Base-by-base conservation (phyloP, 2,329 filamentous ascomycete species). In the Botryotinia globosa region DNA sequence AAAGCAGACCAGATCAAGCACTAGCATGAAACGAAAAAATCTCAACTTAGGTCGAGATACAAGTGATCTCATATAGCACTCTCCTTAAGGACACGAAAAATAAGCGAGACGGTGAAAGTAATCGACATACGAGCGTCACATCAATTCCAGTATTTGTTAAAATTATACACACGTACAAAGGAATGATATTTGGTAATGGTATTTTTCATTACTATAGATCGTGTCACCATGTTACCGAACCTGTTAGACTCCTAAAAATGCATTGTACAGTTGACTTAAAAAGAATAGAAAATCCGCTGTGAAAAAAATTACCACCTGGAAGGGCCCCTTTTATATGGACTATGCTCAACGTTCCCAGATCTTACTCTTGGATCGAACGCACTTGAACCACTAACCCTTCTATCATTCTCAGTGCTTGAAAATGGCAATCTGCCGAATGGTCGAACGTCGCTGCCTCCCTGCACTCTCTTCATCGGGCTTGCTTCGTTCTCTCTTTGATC, bases 401-500 rank as follows among this genome's bases (percentile, higher is more conserved):
- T 72, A 54, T 77, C 76, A 67, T 72, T 69, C 14, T 74, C 76
- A 9, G 65, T 39, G 16, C 74, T 75, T 59, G 73, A 44, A 58
- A 75, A 74, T 70, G 73, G 72, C 8, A 42, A 39, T 63, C 72
- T 74, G 34, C 69, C 72, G 3, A 69, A 61, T 66, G 48, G 64
- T 64, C 56, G 59, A 42, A 73, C 39, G 37, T 61, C 73, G 58
- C 29, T 54, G 39, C 71, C 73, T 10, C 77, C 77, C 54, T 74
- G 76, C 45, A 75, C 72, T 71, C 77, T 77, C 59, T 80, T 80
- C 16, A 61, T 72, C 3, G 78, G 79, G 59, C 79, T 79, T 51
- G 70, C 74, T 62, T 80, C 77, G 63, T 76, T 77, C 64, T 80
- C 77, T 48, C 77, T 76, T 54, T 80, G 73, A 44, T 80, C 77